Percentiles rank a stretch among this genome's conserved stretches.
phyloP scores from a whole-genome alignment of 306 rosid genomes.

The Senna siamea region DNA sequence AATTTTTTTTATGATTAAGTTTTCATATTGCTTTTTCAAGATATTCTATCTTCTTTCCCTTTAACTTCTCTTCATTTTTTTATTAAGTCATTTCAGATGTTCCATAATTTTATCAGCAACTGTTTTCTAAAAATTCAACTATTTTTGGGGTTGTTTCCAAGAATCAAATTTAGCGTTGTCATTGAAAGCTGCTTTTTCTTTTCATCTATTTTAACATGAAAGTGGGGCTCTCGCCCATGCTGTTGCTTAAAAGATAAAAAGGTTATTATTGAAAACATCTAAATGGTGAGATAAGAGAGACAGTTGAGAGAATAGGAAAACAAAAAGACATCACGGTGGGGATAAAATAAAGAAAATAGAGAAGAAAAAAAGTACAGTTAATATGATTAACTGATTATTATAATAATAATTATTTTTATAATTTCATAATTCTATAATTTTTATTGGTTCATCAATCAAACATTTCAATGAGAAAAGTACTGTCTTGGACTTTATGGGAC shows the following conservation, averaged over 20 bases:
- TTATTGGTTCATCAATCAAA: slow-evolving; percentile 3
- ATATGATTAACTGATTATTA: too few relatives aligned
- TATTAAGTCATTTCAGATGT: not conserved
- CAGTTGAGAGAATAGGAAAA: slow-evolving; percentile 17
- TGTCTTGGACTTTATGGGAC: slow-evolving; percentile 18
- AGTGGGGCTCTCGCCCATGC: not conserved
- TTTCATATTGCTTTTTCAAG: not conserved
- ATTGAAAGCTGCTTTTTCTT: slow-evolving; percentile 8
- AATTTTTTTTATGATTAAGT: slow-evolving; percentile 1
- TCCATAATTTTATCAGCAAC: not conserved
- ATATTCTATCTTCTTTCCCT: slow-evolving; percentile 21
- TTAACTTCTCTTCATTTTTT: not conserved
- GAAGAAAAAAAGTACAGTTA: not conserved
- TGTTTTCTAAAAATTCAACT: slow-evolving; percentile 12
- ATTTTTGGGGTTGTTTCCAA: slow-evolving; percentile 12
- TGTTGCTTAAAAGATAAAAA: not conserved
- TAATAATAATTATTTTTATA: not conserved
- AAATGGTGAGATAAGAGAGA: slow-evolving; percentile 8
- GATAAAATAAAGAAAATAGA: not conserved
- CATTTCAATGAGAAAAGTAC: slow-evolving; percentile 2
- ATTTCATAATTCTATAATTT: not conserved
- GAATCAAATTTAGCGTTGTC: slow-evolving; percentile 14
- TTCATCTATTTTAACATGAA: slow-evolving; percentile 21
- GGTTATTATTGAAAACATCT: slow-evolving; percentile 4
- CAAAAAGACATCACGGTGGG: slow-evolving; percentile 1